Conservation (phyloP, 805 yeast genomes). For the Ogataea philodendri region DNA sequence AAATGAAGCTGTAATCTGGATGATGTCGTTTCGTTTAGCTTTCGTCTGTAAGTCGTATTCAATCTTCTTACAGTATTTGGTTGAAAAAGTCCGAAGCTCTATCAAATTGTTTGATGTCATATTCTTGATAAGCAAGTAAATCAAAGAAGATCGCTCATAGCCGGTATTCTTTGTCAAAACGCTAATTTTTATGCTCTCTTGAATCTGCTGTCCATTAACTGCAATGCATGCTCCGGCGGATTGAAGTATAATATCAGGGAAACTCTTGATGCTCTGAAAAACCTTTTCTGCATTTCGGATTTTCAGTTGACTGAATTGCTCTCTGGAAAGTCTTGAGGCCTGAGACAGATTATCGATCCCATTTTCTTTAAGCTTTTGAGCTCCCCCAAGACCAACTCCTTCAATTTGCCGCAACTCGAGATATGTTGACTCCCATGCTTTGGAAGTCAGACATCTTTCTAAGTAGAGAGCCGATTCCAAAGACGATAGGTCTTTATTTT, state of each 20-base stretch:
- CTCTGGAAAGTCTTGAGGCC: constrained; percentile 29
- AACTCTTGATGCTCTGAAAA: neutral
- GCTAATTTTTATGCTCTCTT: no score
- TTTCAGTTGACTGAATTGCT: constrained; percentile 34
- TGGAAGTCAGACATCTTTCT: constrained; percentile 40
- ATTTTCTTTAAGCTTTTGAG: constrained; percentile 38
- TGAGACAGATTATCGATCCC: constrained; percentile 36
- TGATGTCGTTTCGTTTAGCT: constrained; percentile 22
- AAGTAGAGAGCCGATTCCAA: constrained; percentile 39
- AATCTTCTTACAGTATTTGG: no score
- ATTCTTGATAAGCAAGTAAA: constrained; percentile 1
- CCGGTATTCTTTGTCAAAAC: no score
- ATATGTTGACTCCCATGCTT: constrained; percentile 50
- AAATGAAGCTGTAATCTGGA: constrained; percentile 35
- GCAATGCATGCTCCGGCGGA: no score
- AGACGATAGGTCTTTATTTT: constrained; percentile 42
- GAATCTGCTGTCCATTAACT: no score
- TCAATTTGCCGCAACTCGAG: constrained; percentile 47
- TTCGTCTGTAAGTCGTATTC: constrained; percentile 27
- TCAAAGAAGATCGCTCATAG: no score
- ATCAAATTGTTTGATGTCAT: constrained; percentile 28
- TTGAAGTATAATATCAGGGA: no score
- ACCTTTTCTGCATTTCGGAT: neutral
- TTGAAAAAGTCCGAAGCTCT: no score
- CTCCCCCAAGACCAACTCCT: constrained; percentile 43